A percentile compares a stretch with the other conserved stretches of the same genome.
phyloP scores from a whole-genome alignment of 257 asterid genomes.

The Misopates orontium region DNA sequence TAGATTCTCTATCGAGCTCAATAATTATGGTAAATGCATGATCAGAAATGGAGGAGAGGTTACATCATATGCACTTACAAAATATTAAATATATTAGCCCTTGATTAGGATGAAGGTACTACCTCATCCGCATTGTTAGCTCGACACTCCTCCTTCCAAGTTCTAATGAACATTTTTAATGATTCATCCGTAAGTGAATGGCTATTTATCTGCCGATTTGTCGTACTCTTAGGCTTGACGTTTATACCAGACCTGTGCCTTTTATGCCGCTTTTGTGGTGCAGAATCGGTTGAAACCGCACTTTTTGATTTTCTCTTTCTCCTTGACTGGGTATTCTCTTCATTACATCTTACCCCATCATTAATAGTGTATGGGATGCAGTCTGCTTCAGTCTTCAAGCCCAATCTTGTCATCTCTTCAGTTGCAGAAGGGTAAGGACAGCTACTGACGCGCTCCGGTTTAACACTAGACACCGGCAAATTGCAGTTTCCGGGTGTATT shows the following conservation, averaged over 20 bases:
- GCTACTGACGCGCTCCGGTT: constrained; percentile 59
- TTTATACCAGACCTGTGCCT: constrained; percentile 32
- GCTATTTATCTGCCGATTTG: constrained; percentile 28
- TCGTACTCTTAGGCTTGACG: constrained; percentile 28
- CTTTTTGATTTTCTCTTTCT: constrained; percentile 57
- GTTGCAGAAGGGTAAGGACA: constrained; percentile 96
- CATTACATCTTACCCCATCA: constrained; percentile 36
- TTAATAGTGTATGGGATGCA: constrained; percentile 23
- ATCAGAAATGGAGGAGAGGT: background rate
- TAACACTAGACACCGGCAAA: constrained; percentile 36
- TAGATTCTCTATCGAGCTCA: background rate
- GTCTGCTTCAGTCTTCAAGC: constrained; percentile 55
- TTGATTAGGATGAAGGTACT: constrained; percentile 17
- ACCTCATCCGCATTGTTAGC: constrained; percentile 64
- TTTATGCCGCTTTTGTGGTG: constrained; percentile 48
- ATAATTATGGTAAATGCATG: background rate
- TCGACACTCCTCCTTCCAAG: constrained; percentile 85
- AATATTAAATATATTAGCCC: constrained; percentile 5
- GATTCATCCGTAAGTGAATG: constrained; percentile 49
- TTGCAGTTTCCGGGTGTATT: constrained; percentile 30
- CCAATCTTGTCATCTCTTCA: constrained; percentile 82
- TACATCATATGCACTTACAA: constrained; percentile 17
- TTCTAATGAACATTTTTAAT: constrained; percentile 54
- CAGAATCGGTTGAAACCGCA: constrained; percentile 32
- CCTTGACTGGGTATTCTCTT: constrained; percentile 34